These are phyloP conservation scores for Chlorokybus atmophyticus DNA, from an alignment of 139 green algal species.

Conservation along the genomic window DNA sequence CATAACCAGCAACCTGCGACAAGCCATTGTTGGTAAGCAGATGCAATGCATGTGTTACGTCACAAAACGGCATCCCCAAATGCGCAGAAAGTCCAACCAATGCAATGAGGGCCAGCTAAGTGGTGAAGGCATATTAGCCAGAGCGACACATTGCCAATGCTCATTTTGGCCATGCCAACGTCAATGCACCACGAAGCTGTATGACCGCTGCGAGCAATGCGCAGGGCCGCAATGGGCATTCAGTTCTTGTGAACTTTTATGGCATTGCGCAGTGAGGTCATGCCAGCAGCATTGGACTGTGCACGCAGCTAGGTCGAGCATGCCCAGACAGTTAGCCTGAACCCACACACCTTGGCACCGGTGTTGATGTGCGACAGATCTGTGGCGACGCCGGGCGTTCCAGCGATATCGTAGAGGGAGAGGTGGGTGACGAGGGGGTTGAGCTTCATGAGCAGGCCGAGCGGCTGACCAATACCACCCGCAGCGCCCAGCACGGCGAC, in stretches of 20 bases:
- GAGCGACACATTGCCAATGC: too few species aligned
- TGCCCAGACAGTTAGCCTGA: not conserved
- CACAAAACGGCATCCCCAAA: not conserved
- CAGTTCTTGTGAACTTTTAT: not conserved
- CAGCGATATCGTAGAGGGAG: slow-evolving; percentile 89
- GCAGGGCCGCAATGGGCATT: too few species aligned
- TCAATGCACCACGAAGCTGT: not conserved
- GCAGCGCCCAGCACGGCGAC: slow-evolving; percentile 85
- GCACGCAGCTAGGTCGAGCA: not conserved
- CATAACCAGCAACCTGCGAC: slow-evolving; percentile 46
- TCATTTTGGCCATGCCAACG: not conserved
- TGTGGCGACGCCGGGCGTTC: slow-evolving; percentile 79
- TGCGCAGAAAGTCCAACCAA: not conserved
- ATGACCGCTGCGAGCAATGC: not conserved
- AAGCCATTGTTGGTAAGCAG: too few species aligned
- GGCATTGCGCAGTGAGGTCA: too few species aligned
- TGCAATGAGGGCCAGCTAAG: too few species aligned
- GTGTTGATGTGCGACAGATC: slow-evolving; percentile 95
- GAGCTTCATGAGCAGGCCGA: slow-evolving; percentile 90
- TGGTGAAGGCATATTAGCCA: too few species aligned
- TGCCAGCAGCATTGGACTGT: not conserved
- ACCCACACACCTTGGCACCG: slow-evolving; percentile 32
- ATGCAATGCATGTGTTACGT: not conserved
- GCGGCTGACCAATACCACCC: slow-evolving; percentile 89
- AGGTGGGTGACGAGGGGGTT: slow-evolving; percentile 68